phyloP scores from a whole-genome alignment of 352 stramenopile genomes.

The Pythium graminicola region DNA sequence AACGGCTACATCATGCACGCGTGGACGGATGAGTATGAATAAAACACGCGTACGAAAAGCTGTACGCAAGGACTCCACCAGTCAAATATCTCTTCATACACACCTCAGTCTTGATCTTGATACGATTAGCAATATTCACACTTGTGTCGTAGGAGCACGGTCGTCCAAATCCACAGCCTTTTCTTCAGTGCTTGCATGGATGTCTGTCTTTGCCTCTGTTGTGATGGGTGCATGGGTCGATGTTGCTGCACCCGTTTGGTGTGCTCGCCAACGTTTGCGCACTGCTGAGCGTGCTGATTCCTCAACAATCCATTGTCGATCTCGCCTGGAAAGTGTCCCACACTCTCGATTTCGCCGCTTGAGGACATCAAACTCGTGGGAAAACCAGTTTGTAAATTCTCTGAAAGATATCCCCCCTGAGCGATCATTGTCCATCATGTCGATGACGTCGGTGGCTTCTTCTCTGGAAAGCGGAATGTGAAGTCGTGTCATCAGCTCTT shows the following conservation, averaged over 20 bases:
- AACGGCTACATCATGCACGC: constrained; percentile 63
- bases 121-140: too few relatives aligned
- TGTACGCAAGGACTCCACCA: too few relatives aligned
- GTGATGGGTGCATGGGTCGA: background rate
- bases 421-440: constrained; percentile 76
- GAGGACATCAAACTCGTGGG: constrained; percentile 48
- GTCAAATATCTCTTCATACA: constrained; percentile 1
- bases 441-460: constrained; percentile 57
- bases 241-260: constrained; percentile 2
- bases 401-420: constrained; percentile 57
- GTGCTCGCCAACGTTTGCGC: constrained; percentile 44
- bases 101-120: background rate
- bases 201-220: background rate
- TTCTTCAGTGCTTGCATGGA: background rate
- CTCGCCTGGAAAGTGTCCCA: constrained; percentile 38
- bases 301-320: constrained; percentile 62
- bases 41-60: too few relatives aligned
- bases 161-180: background rate
- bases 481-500: constrained; percentile 45
- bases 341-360: constrained; percentile 46
- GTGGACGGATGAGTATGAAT: constrained; percentile 48
- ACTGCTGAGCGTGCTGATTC: constrained; percentile 41
- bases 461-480: constrained; percentile 47
- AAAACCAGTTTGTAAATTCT: constrained; percentile 66
- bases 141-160: too few relatives aligned